Evolutionary conservation across 1,284 basidiomycete species (phyloP).

Genomic region (Entoloma clypeatum): DNA sequence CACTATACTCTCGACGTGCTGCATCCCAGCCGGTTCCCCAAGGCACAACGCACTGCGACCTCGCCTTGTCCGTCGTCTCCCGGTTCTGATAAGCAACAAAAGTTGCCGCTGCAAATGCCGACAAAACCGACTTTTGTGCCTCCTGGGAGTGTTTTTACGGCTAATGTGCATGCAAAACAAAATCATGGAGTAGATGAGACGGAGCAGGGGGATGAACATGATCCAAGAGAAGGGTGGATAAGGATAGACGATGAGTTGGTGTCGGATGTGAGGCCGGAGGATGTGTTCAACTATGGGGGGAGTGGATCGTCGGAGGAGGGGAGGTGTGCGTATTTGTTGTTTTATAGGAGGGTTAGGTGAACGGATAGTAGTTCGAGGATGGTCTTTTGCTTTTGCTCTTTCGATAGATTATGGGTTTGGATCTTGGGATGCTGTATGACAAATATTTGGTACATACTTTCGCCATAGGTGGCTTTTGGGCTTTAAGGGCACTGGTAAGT

Average conservation of each 20-base stretch:
- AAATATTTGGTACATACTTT: too few species aligned
- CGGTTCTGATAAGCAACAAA: too few species aligned
- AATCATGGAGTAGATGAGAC: too few species aligned
- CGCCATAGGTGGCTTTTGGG: too few species aligned
- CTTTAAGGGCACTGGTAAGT: too few species aligned
- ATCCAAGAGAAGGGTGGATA: conserved; percentile 70
- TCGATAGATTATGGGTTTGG: not conserved
- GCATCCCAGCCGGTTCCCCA: conserved; percentile 66
- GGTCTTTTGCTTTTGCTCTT: too few species aligned
- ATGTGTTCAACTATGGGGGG: conserved; percentile 63
- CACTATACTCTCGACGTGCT: conserved; percentile 95
- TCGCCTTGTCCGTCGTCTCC: too few species aligned
- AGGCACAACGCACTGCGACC: conserved; percentile 19
- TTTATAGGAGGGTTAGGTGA: conserved; percentile 60
- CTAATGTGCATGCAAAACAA: too few species aligned
- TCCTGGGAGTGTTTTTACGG: too few species aligned
- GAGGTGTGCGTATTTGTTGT: conserved; percentile 83
- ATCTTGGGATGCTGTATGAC: not conserved
- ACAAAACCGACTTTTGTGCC: too few species aligned
- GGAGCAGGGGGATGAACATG: too few species aligned
- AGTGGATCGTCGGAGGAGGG: conserved; percentile 46
- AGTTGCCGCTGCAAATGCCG: too few species aligned
- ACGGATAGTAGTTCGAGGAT: conserved; percentile 4
- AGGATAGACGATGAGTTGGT: conserved; percentile 92
- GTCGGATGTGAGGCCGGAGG: conserved; percentile 71